These are phyloP conservation scores for Thraustotheca clavata DNA, from an alignment of 352 stramenopile species.

Conservation along the genomic window DNA sequence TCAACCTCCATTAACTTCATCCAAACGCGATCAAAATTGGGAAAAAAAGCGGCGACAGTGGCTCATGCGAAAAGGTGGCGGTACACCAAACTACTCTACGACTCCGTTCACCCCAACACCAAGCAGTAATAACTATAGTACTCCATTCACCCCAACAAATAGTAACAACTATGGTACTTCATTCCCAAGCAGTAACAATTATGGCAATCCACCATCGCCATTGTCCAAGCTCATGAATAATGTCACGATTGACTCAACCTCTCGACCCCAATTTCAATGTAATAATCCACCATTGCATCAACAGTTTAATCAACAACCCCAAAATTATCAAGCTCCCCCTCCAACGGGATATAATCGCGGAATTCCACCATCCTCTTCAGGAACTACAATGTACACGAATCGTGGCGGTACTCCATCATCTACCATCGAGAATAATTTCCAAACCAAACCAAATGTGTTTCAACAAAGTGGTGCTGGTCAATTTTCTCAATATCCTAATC, in stretches of 20 bases:
- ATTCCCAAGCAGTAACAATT: slow-evolving; percentile 20
- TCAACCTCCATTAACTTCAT: slow-evolving; percentile 62
- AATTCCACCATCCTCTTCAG: slow-evolving; percentile 10
- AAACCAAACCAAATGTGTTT: neutral
- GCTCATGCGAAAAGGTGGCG: slow-evolving; percentile 47
- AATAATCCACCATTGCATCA: neutral
- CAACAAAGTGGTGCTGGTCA: slow-evolving; percentile 1
- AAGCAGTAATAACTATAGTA: slow-evolving; percentile 1
- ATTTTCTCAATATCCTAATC: slow-evolving; percentile 2
- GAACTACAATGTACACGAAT: neutral
- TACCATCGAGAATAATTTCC: too few relatives aligned
- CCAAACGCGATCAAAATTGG: slow-evolving; percentile 75
- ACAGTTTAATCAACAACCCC: slow-evolving; percentile 2
- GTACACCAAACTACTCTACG: slow-evolving; percentile 14
- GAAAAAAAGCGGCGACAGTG: slow-evolving; percentile 64
- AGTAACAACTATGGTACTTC: neutral
- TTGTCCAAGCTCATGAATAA: slow-evolving; percentile 61
- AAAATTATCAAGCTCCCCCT: neutral
- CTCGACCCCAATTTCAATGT: neutral
- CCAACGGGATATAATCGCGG: neutral
- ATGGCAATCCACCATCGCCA: slow-evolving; percentile 39
- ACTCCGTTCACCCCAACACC: neutral
- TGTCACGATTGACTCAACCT: slow-evolving; percentile 32
- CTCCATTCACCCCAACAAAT: slow-evolving; percentile 21
- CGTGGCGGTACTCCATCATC: too few relatives aligned